Evolutionary conservation across 306 rosid genomes (phyloP).

Genomic region (Acacia confusa): DNA sequence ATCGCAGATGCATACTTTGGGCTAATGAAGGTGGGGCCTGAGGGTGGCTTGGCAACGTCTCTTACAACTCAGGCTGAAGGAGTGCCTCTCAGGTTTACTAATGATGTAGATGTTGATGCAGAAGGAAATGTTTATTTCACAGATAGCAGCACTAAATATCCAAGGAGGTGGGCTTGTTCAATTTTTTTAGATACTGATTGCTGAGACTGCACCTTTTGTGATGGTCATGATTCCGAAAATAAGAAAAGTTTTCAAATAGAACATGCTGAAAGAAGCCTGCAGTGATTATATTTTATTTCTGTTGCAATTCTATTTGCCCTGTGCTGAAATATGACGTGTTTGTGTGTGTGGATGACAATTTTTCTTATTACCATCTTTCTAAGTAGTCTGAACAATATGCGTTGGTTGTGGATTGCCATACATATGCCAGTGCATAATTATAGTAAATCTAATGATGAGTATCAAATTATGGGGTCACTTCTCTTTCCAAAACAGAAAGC

Average conservation of each 20-base stretch:
- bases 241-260: background rate
- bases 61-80: slow-evolving; percentile 89
- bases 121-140: slow-evolving; percentile 91
- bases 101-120: slow-evolving; percentile 79
- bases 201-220: slow-evolving; percentile 13
- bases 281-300: background rate
- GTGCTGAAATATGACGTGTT: background rate
- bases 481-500: background rate
- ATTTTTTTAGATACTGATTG: background rate
- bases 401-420: background rate
- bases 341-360: background rate
- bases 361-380: background rate
- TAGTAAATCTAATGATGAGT: background rate
- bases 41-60: slow-evolving; percentile 85
- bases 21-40: slow-evolving; percentile 80
- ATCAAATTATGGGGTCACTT: background rate
- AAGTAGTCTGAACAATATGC: background rate
- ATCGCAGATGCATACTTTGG: slow-evolving; percentile 94
- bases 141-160: slow-evolving; percentile 69
- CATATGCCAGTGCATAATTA: background rate
- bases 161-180: slow-evolving; percentile 62
- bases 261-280: slow-evolving; percentile 11
- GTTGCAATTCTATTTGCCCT: slow-evolving; percentile 11
- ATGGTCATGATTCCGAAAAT: slow-evolving; percentile 20
- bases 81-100: slow-evolving; percentile 66